Percentiles rank a stretch among this genome's conserved stretches.
phyloP scores from a whole-genome alignment of 176 grass and related monocot genomes.

The Juncus effusus region DNA sequence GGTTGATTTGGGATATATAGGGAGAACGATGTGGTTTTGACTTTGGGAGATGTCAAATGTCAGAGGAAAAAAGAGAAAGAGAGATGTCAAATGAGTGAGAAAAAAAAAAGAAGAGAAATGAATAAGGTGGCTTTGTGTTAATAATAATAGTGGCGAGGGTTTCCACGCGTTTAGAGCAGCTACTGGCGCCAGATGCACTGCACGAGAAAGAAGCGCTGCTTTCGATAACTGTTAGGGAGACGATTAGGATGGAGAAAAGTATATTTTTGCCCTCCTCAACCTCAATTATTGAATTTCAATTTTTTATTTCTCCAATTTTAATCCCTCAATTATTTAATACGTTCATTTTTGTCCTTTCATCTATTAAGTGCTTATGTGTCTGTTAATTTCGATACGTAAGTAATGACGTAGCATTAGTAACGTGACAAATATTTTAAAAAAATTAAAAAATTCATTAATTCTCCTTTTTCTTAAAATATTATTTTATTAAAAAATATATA shows the following conservation, averaged over 20 bases:
- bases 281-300: no score
- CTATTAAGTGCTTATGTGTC: no score
- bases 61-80: slow-evolving; percentile 17
- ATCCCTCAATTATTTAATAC: no score
- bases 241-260: neutral
- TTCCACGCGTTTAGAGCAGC: slow-evolving; percentile 30
- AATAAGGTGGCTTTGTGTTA: neutral
- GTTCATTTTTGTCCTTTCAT: no score
- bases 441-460: no score
- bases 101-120: neutral
- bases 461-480: no score
- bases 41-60: slow-evolving; percentile 30
- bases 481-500: no score
- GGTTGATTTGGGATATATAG: slow-evolving; percentile 13
- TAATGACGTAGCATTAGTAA: no score
- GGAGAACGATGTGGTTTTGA: slow-evolving; percentile 21
- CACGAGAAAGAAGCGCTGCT: slow-evolving; percentile 24
- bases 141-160: neutral
- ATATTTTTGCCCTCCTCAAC: no score
- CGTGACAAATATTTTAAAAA: no score
- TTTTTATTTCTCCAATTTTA: no score
- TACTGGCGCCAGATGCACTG: slow-evolving; percentile 33
- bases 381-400: no score
- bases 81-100: slow-evolving; percentile 25
- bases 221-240: neutral